Conservation (phyloP, 352 stramenopile species). For the Pythium insidiosum region DNA sequence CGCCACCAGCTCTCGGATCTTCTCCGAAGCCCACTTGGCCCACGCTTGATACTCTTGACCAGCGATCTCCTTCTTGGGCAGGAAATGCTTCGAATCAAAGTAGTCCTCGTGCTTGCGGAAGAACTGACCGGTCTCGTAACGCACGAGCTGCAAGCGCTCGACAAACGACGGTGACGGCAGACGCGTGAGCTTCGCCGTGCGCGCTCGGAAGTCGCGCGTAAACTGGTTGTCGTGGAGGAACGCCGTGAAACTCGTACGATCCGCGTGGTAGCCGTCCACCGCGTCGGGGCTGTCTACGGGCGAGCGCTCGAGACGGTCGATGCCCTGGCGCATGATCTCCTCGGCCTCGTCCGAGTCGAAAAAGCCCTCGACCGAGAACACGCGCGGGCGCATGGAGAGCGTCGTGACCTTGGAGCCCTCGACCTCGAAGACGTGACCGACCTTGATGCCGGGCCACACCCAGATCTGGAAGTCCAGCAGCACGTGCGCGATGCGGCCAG, state of each 20-base stretch:
- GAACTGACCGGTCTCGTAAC: conserved; percentile 61
- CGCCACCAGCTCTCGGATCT: conserved; percentile 19
- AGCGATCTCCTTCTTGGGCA: conserved; percentile 31
- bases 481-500: conserved; percentile 46
- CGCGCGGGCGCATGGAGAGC: conserved; percentile 44
- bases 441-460: conserved; percentile 64
- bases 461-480: conserved; percentile 65
- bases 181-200: conserved; percentile 37
- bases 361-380: conserved; percentile 59
- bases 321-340: conserved; percentile 38
- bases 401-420: conserved; percentile 53
- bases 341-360: conserved; percentile 51
- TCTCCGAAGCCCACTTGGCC: conserved; percentile 33
- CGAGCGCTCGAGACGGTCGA: conserved; percentile 38
- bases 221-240: conserved; percentile 60
- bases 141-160: conserved; percentile 59
- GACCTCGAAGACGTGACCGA: conserved; percentile 45
- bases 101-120: conserved; percentile 77
- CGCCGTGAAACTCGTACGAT: conserved; percentile 62
- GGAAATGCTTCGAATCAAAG: conserved; percentile 63
- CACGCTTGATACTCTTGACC: conserved; percentile 32
- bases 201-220: conserved; percentile 44
- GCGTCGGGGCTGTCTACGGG: conserved; percentile 49
- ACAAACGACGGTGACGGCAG: conserved; percentile 38
- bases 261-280: conserved; percentile 44